Evolutionary conservation across 768 basidiomycete genomes (phyloP).

Genomic region (Boletus rufocinnamomeus): DNA sequence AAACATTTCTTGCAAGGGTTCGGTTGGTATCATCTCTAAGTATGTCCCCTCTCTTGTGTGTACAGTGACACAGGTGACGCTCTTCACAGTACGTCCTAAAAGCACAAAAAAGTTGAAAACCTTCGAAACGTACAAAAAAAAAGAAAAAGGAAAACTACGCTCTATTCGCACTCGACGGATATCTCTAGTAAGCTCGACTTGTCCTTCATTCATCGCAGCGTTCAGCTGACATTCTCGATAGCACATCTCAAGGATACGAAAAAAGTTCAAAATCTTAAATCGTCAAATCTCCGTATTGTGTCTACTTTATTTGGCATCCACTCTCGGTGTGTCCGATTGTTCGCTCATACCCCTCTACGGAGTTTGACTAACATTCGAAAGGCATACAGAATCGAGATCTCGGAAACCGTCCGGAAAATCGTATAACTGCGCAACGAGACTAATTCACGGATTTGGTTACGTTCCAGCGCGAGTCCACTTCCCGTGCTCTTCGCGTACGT

Average conservation of each 20-base stretch:
- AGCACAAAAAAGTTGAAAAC: slow-evolving; percentile 10
- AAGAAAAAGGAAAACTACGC: too few species aligned
- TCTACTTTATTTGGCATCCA: background rate
- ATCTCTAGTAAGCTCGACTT: background rate
- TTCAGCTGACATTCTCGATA: background rate
- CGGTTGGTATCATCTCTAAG: background rate
- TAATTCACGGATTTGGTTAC: background rate
- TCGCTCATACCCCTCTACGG: background rate
- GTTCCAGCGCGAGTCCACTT: background rate
- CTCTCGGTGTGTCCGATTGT: background rate
- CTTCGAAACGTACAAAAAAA: background rate
- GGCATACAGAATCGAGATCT: background rate
- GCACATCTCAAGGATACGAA: background rate
- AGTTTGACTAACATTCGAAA: background rate
- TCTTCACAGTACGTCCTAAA: background rate
- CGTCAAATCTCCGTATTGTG: background rate
- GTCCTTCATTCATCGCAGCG: background rate
- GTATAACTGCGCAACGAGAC: background rate
- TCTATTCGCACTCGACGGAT: background rate
- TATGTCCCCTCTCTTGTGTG: background rate
- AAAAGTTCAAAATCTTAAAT: background rate
- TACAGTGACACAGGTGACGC: background rate
- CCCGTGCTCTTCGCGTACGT: background rate
- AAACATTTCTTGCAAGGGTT: background rate
- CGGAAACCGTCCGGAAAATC: too few species aligned